Evolutionary conservation across 345 rosid species (phyloP).

Genomic region (Abelmoschus esculentus): DNA sequence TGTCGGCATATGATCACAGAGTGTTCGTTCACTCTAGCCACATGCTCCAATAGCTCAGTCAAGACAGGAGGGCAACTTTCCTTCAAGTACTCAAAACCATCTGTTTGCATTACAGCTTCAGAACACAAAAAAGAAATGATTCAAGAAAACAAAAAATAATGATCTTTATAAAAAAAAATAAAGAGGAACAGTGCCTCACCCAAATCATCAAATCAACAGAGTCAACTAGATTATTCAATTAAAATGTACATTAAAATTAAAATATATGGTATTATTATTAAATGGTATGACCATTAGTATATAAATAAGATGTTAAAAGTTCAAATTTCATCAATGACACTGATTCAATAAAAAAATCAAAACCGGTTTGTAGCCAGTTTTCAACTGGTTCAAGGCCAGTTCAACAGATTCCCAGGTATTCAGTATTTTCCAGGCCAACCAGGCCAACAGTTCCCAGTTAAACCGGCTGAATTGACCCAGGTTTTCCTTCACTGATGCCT

Average conservation of each 20-base stretch:
- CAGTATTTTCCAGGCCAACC: not conserved
- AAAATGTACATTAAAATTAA: no score
- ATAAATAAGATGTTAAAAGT: no score
- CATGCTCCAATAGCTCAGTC: constrained; percentile 53
- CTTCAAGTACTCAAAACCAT: constrained; percentile 51
- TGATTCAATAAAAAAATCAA: not conserved
- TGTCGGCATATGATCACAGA: constrained; percentile 28
- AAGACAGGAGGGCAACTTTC: constrained; percentile 49
- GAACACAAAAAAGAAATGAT: not conserved
- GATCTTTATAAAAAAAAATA: no score
- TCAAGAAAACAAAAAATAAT: no score
- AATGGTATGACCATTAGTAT: no score
- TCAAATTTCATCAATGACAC: no score
- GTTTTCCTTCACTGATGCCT: not conserved
- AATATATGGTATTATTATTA: no score
- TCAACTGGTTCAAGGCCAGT: no score
- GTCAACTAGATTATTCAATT: no score
- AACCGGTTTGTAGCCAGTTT: no score
- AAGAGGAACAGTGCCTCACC: no score
- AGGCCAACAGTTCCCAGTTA: constrained; percentile 22
- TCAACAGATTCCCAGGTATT: not conserved
- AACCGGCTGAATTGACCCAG: not conserved
- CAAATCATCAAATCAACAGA: no score
- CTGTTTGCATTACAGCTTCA: constrained; percentile 67
- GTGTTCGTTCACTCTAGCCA: constrained; percentile 42